phyloP scores from a whole-genome alignment of 495 filamentous ascomycete genomes.

The Lophiotrema nucula region DNA sequence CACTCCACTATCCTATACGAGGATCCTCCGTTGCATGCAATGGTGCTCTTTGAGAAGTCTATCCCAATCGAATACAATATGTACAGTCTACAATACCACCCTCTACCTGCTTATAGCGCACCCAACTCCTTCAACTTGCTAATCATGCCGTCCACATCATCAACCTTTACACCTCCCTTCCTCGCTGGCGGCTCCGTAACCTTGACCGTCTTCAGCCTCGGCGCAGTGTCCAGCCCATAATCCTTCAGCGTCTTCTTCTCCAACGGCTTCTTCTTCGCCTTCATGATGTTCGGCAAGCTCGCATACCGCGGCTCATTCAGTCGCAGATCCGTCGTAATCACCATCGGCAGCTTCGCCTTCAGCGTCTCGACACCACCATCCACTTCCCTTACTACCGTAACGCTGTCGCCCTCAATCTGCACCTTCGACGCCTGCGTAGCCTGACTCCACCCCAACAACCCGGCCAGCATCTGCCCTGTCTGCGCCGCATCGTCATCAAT shows the following conservation, averaged over 20 bases:
- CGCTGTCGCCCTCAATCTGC: conserved; percentile 61
- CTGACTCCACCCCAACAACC: conserved; percentile 86
- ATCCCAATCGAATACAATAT: conserved; percentile 4
- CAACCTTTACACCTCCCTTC: conserved; percentile 93
- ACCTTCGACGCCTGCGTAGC: conserved; percentile 89
- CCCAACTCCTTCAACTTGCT: conserved; percentile 92
- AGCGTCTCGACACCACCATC: conserved; percentile 95
- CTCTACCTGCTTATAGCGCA: conserved; percentile 61
- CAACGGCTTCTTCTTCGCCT: conserved; percentile 98
- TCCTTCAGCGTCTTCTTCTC: conserved; percentile 86
- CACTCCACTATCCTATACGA: too few relatives aligned
- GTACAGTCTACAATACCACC: conserved; percentile 1
- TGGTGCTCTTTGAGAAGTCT: not conserved
- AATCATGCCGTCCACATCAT: conserved; percentile 92
- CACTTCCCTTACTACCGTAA: conserved; percentile 84
- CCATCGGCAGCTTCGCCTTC: conserved; percentile 75
- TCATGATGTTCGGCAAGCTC: conserved; percentile 97
- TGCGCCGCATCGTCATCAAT: conserved; percentile 95
- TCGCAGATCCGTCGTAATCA: conserved; percentile 92
- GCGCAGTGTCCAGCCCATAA: conserved; percentile 66
- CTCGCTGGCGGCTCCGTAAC: conserved; percentile 79
- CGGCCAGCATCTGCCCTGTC: conserved; percentile 98
- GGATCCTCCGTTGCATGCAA: too few relatives aligned
- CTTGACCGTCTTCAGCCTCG: conserved; percentile 80
- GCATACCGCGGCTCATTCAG: conserved; percentile 96